Conservation (phyloP, 2,329 filamentous ascomycete species). For the Chaetothyriales sp. region DNA sequence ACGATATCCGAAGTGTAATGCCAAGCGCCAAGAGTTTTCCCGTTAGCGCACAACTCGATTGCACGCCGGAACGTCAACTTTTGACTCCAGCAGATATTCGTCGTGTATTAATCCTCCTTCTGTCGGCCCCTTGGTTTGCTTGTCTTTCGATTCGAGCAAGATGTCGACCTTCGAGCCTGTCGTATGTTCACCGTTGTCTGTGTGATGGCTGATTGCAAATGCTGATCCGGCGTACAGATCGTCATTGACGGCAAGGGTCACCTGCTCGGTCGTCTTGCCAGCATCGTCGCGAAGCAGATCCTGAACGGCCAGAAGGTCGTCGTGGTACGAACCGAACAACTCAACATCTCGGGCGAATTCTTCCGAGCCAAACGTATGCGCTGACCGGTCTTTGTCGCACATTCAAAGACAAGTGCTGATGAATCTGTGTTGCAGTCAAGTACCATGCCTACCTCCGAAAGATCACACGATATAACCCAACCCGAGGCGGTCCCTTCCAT, state of each 20-base stretch:
- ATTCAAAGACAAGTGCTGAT: not conserved
- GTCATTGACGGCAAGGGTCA: slow-evolving; percentile 99
- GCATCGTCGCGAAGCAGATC: slow-evolving; percentile 25
- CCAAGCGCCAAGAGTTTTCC: not conserved
- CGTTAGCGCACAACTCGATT: not conserved
- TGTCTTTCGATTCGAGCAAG: slow-evolving; percentile 25
- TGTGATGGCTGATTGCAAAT: slow-evolving; percentile 3
- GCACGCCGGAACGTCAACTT: not conserved
- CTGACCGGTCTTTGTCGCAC: slow-evolving; percentile 12
- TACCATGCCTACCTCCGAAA: slow-evolving; percentile 83
- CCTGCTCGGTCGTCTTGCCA: slow-evolving; percentile 82
- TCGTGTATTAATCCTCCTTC: not conserved
- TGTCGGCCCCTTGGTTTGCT: not conserved
- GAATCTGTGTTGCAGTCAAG: slow-evolving; percentile 1
- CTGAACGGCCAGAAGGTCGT: slow-evolving; percentile 69
- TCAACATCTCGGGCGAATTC: slow-evolving; percentile 99
- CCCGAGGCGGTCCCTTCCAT: slow-evolving; percentile 98
- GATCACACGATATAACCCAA: slow-evolving; percentile 99
- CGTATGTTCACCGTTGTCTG: slow-evolving; percentile 34
- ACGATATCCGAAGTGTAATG: not conserved
- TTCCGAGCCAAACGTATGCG: slow-evolving; percentile 95
- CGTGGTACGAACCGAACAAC: slow-evolving; percentile 92
- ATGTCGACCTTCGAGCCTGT: slow-evolving; percentile 54
- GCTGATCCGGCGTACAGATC: slow-evolving; percentile 43
- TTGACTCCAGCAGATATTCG: not conserved